Evolutionary conservation across 2,329 filamentous ascomycete species (phyloP).

Genomic region (Beauveria sp.): DNA sequence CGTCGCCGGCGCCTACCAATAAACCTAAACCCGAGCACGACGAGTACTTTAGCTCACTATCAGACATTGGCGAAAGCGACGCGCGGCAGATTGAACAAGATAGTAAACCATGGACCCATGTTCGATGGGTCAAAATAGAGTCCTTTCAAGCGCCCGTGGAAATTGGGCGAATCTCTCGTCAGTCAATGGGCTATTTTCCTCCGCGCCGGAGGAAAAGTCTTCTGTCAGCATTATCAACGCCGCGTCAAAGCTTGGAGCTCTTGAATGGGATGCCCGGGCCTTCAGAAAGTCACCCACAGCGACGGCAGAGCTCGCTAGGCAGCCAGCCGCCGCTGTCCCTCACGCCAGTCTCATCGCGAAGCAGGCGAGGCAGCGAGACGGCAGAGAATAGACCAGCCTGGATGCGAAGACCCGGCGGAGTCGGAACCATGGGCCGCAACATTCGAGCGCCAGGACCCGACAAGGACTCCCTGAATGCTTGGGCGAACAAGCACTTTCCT

Average conservation of each 20-base stretch:
- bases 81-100: slow-evolving; percentile 31
- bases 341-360: slow-evolving; percentile 28
- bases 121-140: slow-evolving; percentile 80
- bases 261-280: slow-evolving; percentile 36
- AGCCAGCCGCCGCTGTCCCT: slow-evolving; percentile 26
- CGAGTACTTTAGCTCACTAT: slow-evolving; percentile 33
- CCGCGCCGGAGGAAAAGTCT: slow-evolving; percentile 81
- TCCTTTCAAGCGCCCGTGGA: slow-evolving; percentile 63
- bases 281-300: slow-evolving; percentile 26
- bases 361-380: slow-evolving; percentile 29
- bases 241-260: slow-evolving; percentile 57
- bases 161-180: slow-evolving; percentile 75
- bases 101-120: slow-evolving; percentile 74
- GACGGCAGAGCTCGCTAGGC: slow-evolving; percentile 36
- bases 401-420: slow-evolving; percentile 78
- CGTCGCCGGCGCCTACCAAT: slow-evolving; percentile 33
- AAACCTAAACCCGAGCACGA: slow-evolving; percentile 24
- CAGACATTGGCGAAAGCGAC: slow-evolving; percentile 22
- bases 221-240: slow-evolving; percentile 58
- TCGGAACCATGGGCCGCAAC: slow-evolving; percentile 69
- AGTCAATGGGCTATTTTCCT: slow-evolving; percentile 83
- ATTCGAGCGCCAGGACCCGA: slow-evolving; percentile 73
- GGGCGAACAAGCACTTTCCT: slow-evolving; percentile 77
- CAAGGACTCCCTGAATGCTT: slow-evolving; percentile 74
- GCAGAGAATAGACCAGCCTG: slow-evolving; percentile 43